Evolutionary conservation across 73 alveolate species (phyloP), one percentile per base, ranked within the genome.

Genomic region (Effrenium voratum): DNA sequence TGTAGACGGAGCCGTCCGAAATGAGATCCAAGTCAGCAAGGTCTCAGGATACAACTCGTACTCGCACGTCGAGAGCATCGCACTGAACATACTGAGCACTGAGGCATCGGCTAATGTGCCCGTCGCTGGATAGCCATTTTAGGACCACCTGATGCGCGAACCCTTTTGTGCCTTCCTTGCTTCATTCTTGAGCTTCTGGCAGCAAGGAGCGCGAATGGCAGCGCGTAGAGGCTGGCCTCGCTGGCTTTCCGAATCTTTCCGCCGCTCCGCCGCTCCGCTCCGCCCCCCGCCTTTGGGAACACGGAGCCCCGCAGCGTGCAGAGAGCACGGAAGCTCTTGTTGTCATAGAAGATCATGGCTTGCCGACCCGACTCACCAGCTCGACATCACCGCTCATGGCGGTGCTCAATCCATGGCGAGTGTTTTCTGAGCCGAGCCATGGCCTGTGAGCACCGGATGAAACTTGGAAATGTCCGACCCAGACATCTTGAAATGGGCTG

Each of bases 301-400:
- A 87, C 95, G 45, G 84, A 59, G 95, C 95, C 95, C 16, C 41
- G 70, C 49, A 66, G 63, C 50, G 41, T 87, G 84, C 83, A 63
- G 24, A 87, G 40, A 45, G 95, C 59, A 32, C 41, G 36, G 59
- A 87, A 26, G 12, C 81, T 47, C 84, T 87, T 87, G 84, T 87
- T 87, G 95, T 87, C 95, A 45, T 87, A 87, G 41, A 87, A 49
- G 72, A 87, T 87, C 95, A 87, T 87, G 47, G n/a, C n/a, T n/a
- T n/a, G n/a, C n/a, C n/a, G n/a, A n/a, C n/a, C n/a, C n/a, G n/a
- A n/a, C n/a, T n/a, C n/a, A n/a, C n/a, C n/a, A n/a, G n/a, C n/a
- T n/a, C n/a, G n/a, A n/a, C n/a, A n/a, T n/a, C n/a, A n/a, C n/a
- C n/a, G n/a, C n/a, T n/a, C n/a, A n/a, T n/a, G n/a, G n/a, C n/a